Conservation (phyloP, 2,329 filamentous ascomycete species). For the Epichloe typhina region DNA sequence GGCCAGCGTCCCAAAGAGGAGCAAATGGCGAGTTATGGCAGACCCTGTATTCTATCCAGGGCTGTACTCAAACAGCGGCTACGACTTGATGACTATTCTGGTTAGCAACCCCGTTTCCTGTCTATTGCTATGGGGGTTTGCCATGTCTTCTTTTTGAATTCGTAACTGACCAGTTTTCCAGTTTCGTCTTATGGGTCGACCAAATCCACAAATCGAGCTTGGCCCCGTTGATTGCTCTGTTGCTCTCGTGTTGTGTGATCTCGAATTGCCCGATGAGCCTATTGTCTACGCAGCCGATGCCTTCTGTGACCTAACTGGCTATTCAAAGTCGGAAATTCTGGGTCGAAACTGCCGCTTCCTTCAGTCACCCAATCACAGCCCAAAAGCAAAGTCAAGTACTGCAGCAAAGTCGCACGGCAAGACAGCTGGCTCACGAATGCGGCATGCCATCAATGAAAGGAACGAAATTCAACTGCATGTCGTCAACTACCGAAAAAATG, state of each 20-base stretch:
- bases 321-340: conserved; percentile 58
- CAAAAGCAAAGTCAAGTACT: neutral
- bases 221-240: conserved; percentile 76
- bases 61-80: conserved; percentile 40
- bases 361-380: conserved; percentile 53
- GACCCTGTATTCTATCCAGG: conserved; percentile 42
- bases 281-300: conserved; percentile 77
- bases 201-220: conserved; percentile 64
- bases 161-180: conserved; percentile 10
- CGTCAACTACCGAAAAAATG: conserved; percentile 72
- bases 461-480: conserved; percentile 39
- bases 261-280: conserved; percentile 57
- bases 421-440: conserved; percentile 44
- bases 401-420: conserved; percentile 17
- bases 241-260: conserved; percentile 71
- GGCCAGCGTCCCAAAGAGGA: neutral
- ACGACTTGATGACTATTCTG: conserved; percentile 42
- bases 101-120: conserved; percentile 22
- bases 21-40: conserved; percentile 15
- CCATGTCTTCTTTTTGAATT: neutral
- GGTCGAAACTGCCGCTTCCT: conserved; percentile 78
- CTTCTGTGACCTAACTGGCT: conserved; percentile 69
- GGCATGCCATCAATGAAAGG: conserved; percentile 29
- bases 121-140: too few relatives aligned
- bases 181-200: conserved; percentile 53